Percentiles rank a stretch among this genome's conserved stretches.
These are phyloP conservation scores for Ruellia speciosa DNA, from an alignment of 305 asterid species.

Conservation along the genomic window DNA sequence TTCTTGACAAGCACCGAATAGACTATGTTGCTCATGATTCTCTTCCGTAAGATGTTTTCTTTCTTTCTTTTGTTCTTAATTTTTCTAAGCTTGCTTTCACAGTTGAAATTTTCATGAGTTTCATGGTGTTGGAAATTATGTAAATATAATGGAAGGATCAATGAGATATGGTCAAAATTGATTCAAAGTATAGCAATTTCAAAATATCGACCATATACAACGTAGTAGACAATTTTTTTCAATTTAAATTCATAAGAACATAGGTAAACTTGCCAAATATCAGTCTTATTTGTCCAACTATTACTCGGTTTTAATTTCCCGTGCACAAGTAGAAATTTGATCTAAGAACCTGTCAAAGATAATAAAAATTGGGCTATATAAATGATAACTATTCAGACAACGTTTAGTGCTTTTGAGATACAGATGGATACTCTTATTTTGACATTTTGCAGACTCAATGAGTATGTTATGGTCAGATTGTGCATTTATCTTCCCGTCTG, in stretches of 20 bases:
- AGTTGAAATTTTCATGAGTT: background rate
- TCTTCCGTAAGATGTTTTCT: conserved; percentile 70
- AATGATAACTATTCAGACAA: background rate
- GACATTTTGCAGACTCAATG: background rate
- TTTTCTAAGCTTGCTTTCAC: conserved; percentile 17
- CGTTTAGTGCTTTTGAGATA: background rate
- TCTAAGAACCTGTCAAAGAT: background rate
- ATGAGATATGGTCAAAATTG: background rate
- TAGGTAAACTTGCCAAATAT: too few relatives aligned
- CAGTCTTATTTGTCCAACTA: too few relatives aligned
- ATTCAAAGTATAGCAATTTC: background rate
- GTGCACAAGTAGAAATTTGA: too few relatives aligned
- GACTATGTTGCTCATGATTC: conserved; percentile 93
- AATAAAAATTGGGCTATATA: background rate
- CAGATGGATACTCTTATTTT: background rate
- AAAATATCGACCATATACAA: background rate
- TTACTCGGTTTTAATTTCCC: too few relatives aligned
- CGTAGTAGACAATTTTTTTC: background rate
- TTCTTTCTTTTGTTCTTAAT: background rate
- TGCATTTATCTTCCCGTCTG: background rate
- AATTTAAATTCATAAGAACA: background rate
- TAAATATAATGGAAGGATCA: background rate
- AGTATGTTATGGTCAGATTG: background rate
- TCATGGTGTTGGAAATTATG: background rate
- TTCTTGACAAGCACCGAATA: conserved; percentile 72